Base-by-base conservation (phyloP, 495 filamentous ascomycete genomes). In the Gamarada debralockiae region DNA sequence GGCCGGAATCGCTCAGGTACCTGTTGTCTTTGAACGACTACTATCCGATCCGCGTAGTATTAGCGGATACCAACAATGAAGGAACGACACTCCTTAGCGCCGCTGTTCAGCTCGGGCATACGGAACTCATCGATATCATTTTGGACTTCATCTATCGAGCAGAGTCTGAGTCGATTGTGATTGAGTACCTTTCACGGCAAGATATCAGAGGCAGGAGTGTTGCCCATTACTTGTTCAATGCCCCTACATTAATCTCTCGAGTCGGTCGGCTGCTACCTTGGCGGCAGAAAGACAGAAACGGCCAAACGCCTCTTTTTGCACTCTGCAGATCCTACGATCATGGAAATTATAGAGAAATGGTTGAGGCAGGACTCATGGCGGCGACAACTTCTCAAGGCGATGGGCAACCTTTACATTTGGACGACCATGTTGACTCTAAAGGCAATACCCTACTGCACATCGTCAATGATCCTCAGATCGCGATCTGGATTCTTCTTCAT, bases 301-400 rank as follows among this genome's bases (percentile, higher is more conserved):
- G 93, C 0, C 92, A 97, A 66, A 99, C 95, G 4, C 95, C 95
- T 6, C 70, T 99, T 12, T 97, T 97, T 64, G 95, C 95, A 8
- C 72, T 97, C 3, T 96, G 90, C 66, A 80, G 95, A 52, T 96
- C 90, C 0, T 99, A 99, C 63, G 95, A 99, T 65, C 90, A 99
- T 69, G 77, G 82, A 2, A 77, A 89, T 55, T 99, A 99, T 67
- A 74, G 78, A 38, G 68, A 71, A 29, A 97, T 99, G 95, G 87
- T 97, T 0, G 80, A 84, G 53, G 75, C 79, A 43, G 93, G 86
- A 3, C 70, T 97, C 46, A 76, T 83, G 15, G 82, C 84, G 42
- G 92, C 93, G 3, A 84, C 85, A 43, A 65, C 65, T 42, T 75
- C 81, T 21, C 95, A 99, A 67, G 79, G 76, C 0, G 90, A 97